Conservation (phyloP, 495 filamentous ascomycete genomes). For the Hypomontagnella submonticulosa region DNA sequence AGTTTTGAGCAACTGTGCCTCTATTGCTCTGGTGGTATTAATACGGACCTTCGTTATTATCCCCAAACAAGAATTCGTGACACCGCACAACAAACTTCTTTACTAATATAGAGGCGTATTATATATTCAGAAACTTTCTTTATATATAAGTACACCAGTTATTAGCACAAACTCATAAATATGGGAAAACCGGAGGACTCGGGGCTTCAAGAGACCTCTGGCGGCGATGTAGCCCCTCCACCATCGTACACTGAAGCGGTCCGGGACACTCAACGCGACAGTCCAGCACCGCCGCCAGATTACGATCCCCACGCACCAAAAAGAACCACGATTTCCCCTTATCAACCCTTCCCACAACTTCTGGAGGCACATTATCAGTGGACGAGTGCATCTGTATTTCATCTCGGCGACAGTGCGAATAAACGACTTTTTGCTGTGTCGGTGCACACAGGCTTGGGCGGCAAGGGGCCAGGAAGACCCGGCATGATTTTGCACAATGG, state of each 20-base stretch:
- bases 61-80: too few relatives aligned
- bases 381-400: not conserved
- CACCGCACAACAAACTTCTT: too few relatives aligned
- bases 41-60: too few relatives aligned
- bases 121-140: too few relatives aligned
- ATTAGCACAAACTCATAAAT: too few relatives aligned
- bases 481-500: slow-evolving; percentile 20
- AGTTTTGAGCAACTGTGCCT: too few relatives aligned
- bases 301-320: not conserved
- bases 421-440: slow-evolving; percentile 13
- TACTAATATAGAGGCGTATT: too few relatives aligned
- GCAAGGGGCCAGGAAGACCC: slow-evolving; percentile 11
- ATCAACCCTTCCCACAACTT: slow-evolving; percentile 9
- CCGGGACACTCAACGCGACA: not conserved
- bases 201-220: not conserved
- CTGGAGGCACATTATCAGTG: slow-evolving; percentile 11
- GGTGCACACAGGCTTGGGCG: slow-evolving; percentile 13
- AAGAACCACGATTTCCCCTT: not conserved
- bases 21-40: too few relatives aligned
- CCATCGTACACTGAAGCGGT: slow-evolving; percentile 9
- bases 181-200: slow-evolving; percentile 7
- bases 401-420: not conserved
- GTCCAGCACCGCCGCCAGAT: not conserved
- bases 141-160: too few relatives aligned
- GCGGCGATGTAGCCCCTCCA: not conserved